Base-by-base conservation (phyloP, 495 filamentous ascomycete genomes). In the Penicillium verhagenii region DNA sequence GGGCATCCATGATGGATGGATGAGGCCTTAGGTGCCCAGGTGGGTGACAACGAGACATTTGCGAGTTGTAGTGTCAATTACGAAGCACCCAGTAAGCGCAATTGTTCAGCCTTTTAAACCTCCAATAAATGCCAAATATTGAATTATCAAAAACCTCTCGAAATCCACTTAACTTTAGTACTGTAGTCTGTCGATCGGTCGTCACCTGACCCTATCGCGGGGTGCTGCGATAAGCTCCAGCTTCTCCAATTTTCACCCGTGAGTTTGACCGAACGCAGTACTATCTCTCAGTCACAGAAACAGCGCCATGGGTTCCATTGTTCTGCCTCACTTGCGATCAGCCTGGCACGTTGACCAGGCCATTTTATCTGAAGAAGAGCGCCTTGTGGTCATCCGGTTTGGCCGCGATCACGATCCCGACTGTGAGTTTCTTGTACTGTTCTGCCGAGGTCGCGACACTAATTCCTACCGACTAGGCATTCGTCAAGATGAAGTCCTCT, bases 341-440 rank as follows among this genome's bases (percentile, higher is more conserved):
- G 94, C 91, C 59, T 97, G 94, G 93, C 92, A 96, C 63, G 91
- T 96, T 54, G 92, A 96, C 75, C 92, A 96, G 74, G 90, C 89
- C 44, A 96, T 95, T 63, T 84, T 94, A 59, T 86, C 85, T 13
- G 94, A 98, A 72, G 92, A 96, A 60, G 94, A 97, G 60, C 87
- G 94, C 28, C 83, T 98, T 4, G 94, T 97, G n/a, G 88, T 96
- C 37, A 96, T 96, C 67, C 84, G 92, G 45, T 96, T 96, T 68
- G 93, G 92, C 29, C 85, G 89, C 35, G 90, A 94, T 68, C 84
- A 80, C 73, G 84, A 88, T 57, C 82, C 84, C 21, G 86, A 84
- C 63, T 81, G 75, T 76, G 46, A 67, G 64, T 46, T 19, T 35
- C 14, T 28, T 31, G 24, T 25, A 24, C 9, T 7, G 14, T 21